Evolutionary conservation across 225 moss, liverwort and hornwort species (phyloP).

Genomic region (Anthoceros angustus): DNA sequence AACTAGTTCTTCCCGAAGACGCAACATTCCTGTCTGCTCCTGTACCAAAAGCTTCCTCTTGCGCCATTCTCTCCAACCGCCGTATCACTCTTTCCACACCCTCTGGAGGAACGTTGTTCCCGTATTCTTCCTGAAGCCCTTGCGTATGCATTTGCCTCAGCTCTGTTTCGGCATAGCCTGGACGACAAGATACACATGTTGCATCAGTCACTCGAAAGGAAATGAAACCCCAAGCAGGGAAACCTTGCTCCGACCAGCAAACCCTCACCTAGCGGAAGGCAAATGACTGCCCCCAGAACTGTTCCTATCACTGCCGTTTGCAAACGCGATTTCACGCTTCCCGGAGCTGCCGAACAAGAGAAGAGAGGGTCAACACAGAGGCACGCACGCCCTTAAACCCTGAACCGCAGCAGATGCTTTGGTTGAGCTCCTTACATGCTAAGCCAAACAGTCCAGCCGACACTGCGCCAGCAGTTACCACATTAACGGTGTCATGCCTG

Average conservation of each 20-base stretch:
- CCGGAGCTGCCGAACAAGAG: neutral
- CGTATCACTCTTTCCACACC: neutral
- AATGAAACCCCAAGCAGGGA: neutral
- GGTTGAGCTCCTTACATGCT: neutral
- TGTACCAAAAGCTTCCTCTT: neutral
- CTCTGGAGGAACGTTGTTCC: neutral
- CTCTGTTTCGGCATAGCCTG: neutral
- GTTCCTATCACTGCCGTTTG: neutral
- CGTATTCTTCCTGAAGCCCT: neutral
- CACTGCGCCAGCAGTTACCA: neutral
- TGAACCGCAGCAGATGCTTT: neutral
- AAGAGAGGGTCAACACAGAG: neutral
- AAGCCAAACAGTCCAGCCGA: constrained; percentile 1
- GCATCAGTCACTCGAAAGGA: neutral
- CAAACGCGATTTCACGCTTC: neutral
- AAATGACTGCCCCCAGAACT: neutral
- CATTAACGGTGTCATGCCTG: neutral
- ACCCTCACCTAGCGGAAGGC: neutral
- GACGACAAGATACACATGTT: neutral
- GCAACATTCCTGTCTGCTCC: neutral
- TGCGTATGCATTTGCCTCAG: neutral
- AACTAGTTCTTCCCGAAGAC: neutral
- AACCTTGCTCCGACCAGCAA: no score
- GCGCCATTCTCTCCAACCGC: neutral
- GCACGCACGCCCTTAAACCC: neutral